phyloP scores from a whole-genome alignment of 345 rosid genomes.

The Isatis tinctoria region DNA sequence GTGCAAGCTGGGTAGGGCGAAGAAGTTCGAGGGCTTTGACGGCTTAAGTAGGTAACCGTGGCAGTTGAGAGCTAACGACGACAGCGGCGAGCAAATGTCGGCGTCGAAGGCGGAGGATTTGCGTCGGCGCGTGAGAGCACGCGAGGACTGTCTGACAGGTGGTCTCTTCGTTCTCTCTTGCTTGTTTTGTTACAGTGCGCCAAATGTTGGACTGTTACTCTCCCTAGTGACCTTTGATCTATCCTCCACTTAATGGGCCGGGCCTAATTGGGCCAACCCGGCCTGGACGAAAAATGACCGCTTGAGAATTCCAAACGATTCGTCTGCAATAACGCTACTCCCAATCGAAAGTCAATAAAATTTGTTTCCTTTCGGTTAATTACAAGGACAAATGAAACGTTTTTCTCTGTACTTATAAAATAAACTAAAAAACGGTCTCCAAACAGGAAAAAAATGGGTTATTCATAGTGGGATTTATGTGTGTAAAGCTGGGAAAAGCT shows the following conservation, averaged over 20 bases:
- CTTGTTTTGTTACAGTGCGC: background rate
- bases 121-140: constrained; percentile 26
- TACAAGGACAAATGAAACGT: too few species aligned
- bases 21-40: background rate
- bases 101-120: background rate
- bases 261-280: background rate
- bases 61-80: background rate
- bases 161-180: background rate
- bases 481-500: background rate
- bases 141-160: background rate
- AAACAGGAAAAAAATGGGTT: too few species aligned
- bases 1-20: background rate
- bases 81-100: background rate
- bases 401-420: too few species aligned
- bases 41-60: background rate
- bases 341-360: too few species aligned
- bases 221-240: background rate
- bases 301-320: background rate
- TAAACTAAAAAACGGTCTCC: too few species aligned
- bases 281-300: background rate
- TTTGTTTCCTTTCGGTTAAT: too few species aligned
- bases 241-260: background rate
- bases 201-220: background rate
- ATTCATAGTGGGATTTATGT: too few species aligned
- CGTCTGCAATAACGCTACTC: background rate